Evolutionary conservation across 257 asterid genomes (phyloP), one percentile per base, ranked within the genome.

Genomic region (Scutellaria minor): DNA sequence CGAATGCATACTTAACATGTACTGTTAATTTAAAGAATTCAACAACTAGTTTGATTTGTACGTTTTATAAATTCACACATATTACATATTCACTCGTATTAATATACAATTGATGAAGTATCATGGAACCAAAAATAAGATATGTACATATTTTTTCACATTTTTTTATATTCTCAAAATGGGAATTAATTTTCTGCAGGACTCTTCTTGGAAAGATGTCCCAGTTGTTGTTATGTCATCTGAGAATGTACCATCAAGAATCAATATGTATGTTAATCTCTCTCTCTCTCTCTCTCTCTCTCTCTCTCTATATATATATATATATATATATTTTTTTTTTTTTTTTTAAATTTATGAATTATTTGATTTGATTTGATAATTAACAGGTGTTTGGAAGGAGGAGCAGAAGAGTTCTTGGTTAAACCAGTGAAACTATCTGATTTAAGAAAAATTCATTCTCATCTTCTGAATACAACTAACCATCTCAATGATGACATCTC

Each of bases 191-290:
- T 52, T 60, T 54, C 5, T 64, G 59, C 84, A 85, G 90, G 85
- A 77, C 12, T 86, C 91, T 13, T 70, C 83, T 40, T 82, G 91
- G 85, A 86, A 82, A 76, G 85, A 86, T 69, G 78, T 84, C 58
- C 91, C 91, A 27, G 91, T 86, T 55, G 83, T 86, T 22, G 85
- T 86, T 12, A 84, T 86, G 87, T 86, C 91, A 18, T 86, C 91
- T 60, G 91, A 86, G 80, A 81, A 86, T 68, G 86, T 79, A 58
- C 91, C 86, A 42, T 82, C 91, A 73, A 80, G 89, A 75, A 84
- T 86, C 67, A 82, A 78, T 77, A 86, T 82, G 91, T 85, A 78
- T 9, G 79, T 56, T 12, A 6, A 24, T 8, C 59, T 20, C 54
- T 72, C 71, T 37, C 44, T 64, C 12, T 15, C n/a, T n/a, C n/a